Evolutionary conservation across 2,329 filamentous ascomycete species (phyloP).

Genomic region (Cercospora sesami): DNA sequence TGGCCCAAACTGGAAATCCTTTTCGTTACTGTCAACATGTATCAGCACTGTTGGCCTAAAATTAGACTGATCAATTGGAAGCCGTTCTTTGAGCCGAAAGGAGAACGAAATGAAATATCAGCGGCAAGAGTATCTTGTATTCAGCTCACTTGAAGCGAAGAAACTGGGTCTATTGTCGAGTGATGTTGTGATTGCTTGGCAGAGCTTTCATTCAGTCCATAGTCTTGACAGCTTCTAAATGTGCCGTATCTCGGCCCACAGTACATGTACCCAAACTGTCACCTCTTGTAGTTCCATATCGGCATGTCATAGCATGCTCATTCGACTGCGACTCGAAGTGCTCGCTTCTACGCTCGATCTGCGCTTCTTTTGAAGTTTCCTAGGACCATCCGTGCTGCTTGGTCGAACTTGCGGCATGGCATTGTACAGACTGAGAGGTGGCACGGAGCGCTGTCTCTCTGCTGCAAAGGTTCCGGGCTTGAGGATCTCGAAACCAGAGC

Average conservation of each 20-base stretch:
- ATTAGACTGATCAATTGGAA: background rate
- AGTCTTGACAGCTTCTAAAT: background rate
- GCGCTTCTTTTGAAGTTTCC: constrained; percentile 39
- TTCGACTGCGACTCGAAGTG: constrained; percentile 14
- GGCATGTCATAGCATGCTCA: constrained; percentile 15
- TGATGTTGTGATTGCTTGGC: background rate
- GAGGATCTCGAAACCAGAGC: constrained; percentile 41
- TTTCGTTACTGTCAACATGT: background rate
- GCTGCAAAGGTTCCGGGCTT: constrained; percentile 36
- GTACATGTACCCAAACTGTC: background rate
- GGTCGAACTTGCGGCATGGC: constrained; percentile 24
- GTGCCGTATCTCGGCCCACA: background rate
- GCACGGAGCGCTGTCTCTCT: constrained; percentile 25
- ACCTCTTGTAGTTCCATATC: background rate
- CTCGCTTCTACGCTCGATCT: constrained; percentile 29
- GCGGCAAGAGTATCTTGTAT: background rate
- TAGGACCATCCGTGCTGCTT: constrained; percentile 27
- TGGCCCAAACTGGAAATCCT: background rate
- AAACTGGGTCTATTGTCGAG: background rate
- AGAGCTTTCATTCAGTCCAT: background rate
- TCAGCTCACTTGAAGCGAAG: background rate
- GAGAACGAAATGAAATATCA: background rate
- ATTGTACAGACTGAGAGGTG: constrained; percentile 35
- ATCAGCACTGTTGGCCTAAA: background rate
- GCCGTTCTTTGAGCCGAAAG: background rate